Evolutionary conservation across 805 yeast genomes (phyloP), one percentile per base, ranked within the genome.

Genomic region (Nakazawaea sp.): DNA sequence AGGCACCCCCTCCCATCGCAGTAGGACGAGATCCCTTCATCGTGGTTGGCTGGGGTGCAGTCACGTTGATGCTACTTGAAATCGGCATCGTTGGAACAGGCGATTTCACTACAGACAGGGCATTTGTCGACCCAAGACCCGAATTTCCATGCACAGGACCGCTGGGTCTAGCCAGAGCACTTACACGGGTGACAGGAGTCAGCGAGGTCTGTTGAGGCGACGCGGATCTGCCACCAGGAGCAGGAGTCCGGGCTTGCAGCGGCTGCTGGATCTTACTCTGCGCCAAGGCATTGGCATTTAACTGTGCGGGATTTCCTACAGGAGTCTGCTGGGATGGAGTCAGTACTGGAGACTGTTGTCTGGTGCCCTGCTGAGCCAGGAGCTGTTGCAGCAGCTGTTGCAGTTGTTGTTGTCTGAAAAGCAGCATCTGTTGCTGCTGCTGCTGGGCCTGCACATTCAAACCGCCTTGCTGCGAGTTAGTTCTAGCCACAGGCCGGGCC

Each of bases 1-100:
- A 70, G 1, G 95, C 92, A 39, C 78, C 74, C 9, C 97, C 97
- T 27, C 88, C 92, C 19, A 86, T 70, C 34, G 87, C 62, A 5
- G 95, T 79, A 11, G 98, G 95, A 42, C 96, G 70, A 44, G 74
- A 75, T 21, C 80, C 78, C 43, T 78, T 75, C 45, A 80, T 66
- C 2, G 77, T 61, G 4, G 78, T 79, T 0, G 96, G 78, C 9
- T 68, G 66, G 7, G 86, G 80, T 4, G 78, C 73, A 42, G 74
- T 70, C 5, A 86, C 76, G 35, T 78, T 70, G 35, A 92, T 65
- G 15, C 72, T 76, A 31, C 71, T 71, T 1, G 95, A 80, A 27
- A 90, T 80, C 1, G 85, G 82, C 25, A 81, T 65, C n/a, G 79
- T 69, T 2, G 87, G 85, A 20, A 71, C 75, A 32, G 70, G 60